Base-by-base conservation (phyloP, 257 asterid genomes). In the Nemophila menziesii region DNA sequence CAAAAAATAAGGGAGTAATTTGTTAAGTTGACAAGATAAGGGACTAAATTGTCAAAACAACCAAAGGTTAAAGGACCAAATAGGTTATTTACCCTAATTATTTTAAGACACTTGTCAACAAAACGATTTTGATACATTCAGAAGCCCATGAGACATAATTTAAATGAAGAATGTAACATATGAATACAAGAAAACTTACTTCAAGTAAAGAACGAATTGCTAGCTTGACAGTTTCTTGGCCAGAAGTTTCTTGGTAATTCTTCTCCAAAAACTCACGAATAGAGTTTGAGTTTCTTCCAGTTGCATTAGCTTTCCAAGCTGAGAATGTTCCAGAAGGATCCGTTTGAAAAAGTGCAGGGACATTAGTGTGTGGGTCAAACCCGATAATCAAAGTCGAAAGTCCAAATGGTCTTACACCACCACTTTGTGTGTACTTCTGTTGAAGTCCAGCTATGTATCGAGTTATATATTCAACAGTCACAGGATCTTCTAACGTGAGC, bases 351-450 rank as follows among this genome's bases (percentile, higher is more conserved):
- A 89, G 92, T 26, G 93, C 53, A 38, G 97, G 97, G 57, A 52
- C 71, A 33, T 68, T 82, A 0, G 92, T 78, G 72, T 89, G 79
- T 14, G 97, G 97, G 67, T 89, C 97, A 59, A 89, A 89, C 41
- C 97, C 97, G 62, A 89, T 70, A 26, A 89, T 89, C 90, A 89
- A 74, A 61, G 97, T 89, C 20, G 97, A 89, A 54, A 89, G 95
- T 22, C 97, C 95, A 73, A 83, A 87, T 44, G 97, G 97, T 46
- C 97, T 78, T 33, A 89, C 97, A 60, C 97, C 95, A 60, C 97
- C 97, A 74, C 97, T 89, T 67, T 89, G 97, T 5, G 97, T 89
- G 72, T 89, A 89, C 72, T 89, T 89, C 58, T 89, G 97, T 79
- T 89, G 97, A 62, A 89, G 95, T 14, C 97, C 97, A 69, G 97